A percentile compares a stretch with the other conserved stretches of the same genome.
These are phyloP conservation scores for Tillandsia fasciculata DNA, from an alignment of 176 grass and related monocot genomes.

Conservation along the genomic window DNA sequence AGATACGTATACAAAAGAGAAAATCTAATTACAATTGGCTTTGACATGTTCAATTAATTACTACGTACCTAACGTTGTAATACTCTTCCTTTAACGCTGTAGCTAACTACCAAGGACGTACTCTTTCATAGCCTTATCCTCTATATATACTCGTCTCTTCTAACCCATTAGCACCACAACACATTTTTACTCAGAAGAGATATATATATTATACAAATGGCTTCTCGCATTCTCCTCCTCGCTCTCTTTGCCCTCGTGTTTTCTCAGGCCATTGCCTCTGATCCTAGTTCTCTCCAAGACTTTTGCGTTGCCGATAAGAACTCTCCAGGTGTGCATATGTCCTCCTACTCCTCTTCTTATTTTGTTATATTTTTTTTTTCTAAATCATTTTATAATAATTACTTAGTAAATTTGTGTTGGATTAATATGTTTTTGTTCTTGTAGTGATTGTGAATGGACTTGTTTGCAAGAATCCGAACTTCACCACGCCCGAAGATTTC, in stretches of 20 bases:
- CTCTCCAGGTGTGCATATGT: slow-evolving; percentile 24
- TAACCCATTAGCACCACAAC: neutral
- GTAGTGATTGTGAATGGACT: slow-evolving; percentile 67
- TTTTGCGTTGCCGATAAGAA: slow-evolving; percentile 56
- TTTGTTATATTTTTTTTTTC: neutral
- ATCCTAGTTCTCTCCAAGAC: slow-evolving; percentile 53
- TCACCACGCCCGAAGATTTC: slow-evolving; percentile 52
- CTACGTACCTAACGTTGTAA: neutral
- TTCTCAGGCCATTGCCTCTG: slow-evolving; percentile 31
- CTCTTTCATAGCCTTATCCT: neutral
- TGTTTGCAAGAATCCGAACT: slow-evolving; percentile 56
- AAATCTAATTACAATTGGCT: no score
- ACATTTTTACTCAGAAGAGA: no score
- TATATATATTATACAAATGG: slow-evolving; percentile 18
- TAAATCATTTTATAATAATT: neutral
- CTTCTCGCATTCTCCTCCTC: slow-evolving; percentile 21
- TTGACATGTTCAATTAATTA: no score
- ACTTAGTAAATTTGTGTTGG: no score
- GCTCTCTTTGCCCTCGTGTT: slow-evolving; percentile 21
- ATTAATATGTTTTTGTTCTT: neutral
- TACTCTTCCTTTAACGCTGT: neutral
- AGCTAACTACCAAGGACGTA: neutral
- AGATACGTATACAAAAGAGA: no score
- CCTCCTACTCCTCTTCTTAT: neutral
- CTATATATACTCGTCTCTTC: neutral